Conservation (phyloP, 2,329 filamentous ascomycete genomes). For the Ceratocystis harringtonii region DNA sequence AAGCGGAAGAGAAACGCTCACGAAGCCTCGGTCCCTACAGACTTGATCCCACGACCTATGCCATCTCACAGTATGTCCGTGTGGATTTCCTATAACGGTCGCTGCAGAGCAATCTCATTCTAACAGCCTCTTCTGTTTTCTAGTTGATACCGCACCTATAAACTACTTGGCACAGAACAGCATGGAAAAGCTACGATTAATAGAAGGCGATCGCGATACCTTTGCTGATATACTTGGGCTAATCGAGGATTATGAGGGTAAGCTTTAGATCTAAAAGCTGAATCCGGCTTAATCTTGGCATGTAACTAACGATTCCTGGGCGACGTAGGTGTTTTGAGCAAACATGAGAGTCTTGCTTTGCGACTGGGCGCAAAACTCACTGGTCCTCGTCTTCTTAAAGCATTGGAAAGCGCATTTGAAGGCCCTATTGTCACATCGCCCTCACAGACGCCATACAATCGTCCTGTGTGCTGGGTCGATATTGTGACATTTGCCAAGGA, state of each 20-base stretch:
- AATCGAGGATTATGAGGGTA: conserved; percentile 63
- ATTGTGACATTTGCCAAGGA: conserved; percentile 71
- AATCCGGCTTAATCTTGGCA: neutral
- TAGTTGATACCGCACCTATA: conserved; percentile 25
- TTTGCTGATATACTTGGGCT: conserved; percentile 59
- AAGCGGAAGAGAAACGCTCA: conserved; percentile 17
- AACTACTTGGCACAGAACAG: conserved; percentile 38
- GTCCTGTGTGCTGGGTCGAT: conserved; percentile 61
- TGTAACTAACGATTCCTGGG: neutral
- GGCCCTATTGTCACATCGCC: conserved; percentile 48
- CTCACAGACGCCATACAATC: conserved; percentile 39
- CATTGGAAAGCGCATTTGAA: conserved; percentile 75
- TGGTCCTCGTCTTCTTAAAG: conserved; percentile 68
- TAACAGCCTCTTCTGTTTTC: neutral
- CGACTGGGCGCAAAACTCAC: conserved; percentile 73
- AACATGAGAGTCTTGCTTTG: conserved; percentile 73
- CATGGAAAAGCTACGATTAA: conserved; percentile 32
- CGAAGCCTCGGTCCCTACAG: conserved; percentile 12
- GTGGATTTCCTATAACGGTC: neutral
- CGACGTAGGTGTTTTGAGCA: conserved; percentile 52
- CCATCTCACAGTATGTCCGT: conserved; percentile 14
- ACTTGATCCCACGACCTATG: conserved; percentile 14
- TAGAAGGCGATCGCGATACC: conserved; percentile 46
- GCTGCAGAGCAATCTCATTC: neutral
- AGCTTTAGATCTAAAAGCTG: conserved; percentile 8